Evolutionary conservation across 192 early-diverging fungal genomes (phyloP).

Genomic region (Coemansia sp.): DNA sequence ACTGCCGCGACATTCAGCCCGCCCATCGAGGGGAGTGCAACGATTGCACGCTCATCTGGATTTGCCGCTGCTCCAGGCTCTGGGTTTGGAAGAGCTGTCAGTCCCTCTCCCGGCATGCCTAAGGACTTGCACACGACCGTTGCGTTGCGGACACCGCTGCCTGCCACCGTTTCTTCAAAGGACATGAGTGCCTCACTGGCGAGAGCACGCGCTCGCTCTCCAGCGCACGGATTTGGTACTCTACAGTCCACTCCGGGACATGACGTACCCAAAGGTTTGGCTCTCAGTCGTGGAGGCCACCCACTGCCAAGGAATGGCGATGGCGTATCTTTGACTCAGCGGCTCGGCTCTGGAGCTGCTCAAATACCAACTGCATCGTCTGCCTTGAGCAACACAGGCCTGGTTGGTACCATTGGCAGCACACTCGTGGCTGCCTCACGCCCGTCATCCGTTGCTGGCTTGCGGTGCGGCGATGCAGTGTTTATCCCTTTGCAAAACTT

Average conservation of each 20-base stretch:
- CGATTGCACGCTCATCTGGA: conserved; percentile 39
- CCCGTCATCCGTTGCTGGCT: conserved; percentile 11
- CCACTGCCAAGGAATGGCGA: background rate
- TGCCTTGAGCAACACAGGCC: background rate
- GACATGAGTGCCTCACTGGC: background rate
- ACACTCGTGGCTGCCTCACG: background rate
- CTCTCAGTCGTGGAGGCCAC: background rate
- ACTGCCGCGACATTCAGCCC: conserved; percentile 36
- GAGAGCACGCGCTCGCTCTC: conserved; percentile 9
- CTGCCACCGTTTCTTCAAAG: background rate
- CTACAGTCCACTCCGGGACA: background rate
- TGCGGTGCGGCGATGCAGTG: conserved; percentile 60
- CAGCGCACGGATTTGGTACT: background rate
- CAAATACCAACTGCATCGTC: background rate
- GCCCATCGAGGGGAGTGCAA: conserved; percentile 6
- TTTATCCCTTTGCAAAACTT: conserved; percentile 60
- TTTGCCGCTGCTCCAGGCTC: conserved; percentile 11
- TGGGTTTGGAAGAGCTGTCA: conserved; percentile 16
- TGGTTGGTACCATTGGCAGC: background rate
- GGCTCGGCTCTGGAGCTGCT: conserved; percentile 2
- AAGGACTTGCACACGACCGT: conserved; percentile 5
- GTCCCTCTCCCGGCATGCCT: conserved; percentile 24
- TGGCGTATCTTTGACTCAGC: background rate
- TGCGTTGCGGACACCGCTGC: conserved; percentile 5
- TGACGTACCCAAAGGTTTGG: background rate